A percentile compares a stretch with the other conserved stretches of the same genome.
Conservation (phyloP, 2,329 filamentous ascomycete genomes). For the Gaeumannomyces tritici region DNA sequence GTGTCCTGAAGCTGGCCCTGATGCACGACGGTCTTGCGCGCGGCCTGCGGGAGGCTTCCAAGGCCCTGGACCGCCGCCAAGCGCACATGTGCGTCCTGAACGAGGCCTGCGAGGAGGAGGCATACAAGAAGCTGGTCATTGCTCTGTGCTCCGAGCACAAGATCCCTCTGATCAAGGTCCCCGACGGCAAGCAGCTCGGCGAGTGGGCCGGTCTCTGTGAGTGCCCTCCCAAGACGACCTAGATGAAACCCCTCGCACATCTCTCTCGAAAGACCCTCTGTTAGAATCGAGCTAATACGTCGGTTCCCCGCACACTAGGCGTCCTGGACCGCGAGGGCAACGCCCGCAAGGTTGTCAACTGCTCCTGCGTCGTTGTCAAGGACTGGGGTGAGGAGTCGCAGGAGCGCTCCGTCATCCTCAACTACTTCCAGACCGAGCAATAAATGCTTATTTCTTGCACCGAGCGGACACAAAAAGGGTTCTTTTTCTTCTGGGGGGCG, state of each 20-base stretch:
- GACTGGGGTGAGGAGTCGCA: conserved; percentile 99
- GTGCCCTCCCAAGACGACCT: conserved; percentile 31
- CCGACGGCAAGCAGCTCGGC: conserved; percentile 98
- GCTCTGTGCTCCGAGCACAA: conserved; percentile 99
- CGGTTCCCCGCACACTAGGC: conserved; percentile 43
- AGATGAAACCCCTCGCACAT: conserved; percentile 15
- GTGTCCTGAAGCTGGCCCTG: conserved; percentile 94
- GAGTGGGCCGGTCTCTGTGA: conserved; percentile 99
- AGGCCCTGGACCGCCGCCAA: conserved; percentile 96
- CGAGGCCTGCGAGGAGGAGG: conserved; percentile 99
- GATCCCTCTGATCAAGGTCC: conserved; percentile 99
- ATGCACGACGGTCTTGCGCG: conserved; percentile 99
- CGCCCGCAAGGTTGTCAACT: conserved; percentile 99
- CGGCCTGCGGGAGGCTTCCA: conserved; percentile 95
- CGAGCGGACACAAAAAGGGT: conserved; percentile 1
- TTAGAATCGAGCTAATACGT: background rate
- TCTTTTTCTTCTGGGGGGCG: conserved; percentile 16
- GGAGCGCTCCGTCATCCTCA: conserved; percentile 97
- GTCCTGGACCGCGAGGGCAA: conserved; percentile 99
- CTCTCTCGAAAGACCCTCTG: background rate
- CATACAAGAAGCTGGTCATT: conserved; percentile 99
- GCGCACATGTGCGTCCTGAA: conserved; percentile 99
- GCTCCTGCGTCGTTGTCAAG: conserved; percentile 99
- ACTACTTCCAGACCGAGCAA: conserved; percentile 98
- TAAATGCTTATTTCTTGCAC: conserved; percentile 29